Evolutionary conservation across 1,284 basidiomycete species (phyloP).

Genomic region (Trichosporon inkin): DNA sequence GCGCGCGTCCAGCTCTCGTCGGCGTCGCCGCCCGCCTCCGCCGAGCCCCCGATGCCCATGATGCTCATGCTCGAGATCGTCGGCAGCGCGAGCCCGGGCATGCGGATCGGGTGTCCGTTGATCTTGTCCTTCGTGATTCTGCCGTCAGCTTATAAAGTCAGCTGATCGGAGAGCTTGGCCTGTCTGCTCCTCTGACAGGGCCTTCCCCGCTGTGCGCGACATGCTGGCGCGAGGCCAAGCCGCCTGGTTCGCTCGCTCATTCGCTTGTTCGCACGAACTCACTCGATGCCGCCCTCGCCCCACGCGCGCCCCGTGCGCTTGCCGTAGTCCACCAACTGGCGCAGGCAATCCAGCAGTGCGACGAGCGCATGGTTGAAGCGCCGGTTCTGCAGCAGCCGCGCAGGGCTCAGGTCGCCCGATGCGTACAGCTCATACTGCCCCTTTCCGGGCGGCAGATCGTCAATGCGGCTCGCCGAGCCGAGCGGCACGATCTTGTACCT

Average conservation of each 20-base stretch:
- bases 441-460: constrained; percentile 78
- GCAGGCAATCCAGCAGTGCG: constrained; percentile 87
- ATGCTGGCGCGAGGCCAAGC: no score
- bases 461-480: constrained; percentile 87
- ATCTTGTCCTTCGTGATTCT: constrained; percentile 93
- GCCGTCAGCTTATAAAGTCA: constrained; percentile 15
- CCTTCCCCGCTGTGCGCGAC: no score
- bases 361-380: constrained; percentile 96
- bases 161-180: no score
- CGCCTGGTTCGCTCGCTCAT: no score
- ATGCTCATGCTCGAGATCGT: constrained; percentile 42
- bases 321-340: constrained; percentile 82
- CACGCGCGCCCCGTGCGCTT: constrained; percentile 65
- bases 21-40: constrained; percentile 17
- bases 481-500: constrained; percentile 86
- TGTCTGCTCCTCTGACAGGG: no score
- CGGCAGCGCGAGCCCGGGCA: constrained; percentile 61
- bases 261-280: no score
- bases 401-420: constrained; percentile 75
- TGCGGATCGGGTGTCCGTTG: constrained; percentile 86
- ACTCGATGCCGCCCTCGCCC: constrained; percentile 67
- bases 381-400: constrained; percentile 80
- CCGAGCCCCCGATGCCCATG: constrained; percentile 39
- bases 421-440: constrained; percentile 80
- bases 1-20: constrained; percentile 96